Conservation (phyloP, 2,329 filamentous ascomycete genomes). For the Penicillium sp. region DNA sequence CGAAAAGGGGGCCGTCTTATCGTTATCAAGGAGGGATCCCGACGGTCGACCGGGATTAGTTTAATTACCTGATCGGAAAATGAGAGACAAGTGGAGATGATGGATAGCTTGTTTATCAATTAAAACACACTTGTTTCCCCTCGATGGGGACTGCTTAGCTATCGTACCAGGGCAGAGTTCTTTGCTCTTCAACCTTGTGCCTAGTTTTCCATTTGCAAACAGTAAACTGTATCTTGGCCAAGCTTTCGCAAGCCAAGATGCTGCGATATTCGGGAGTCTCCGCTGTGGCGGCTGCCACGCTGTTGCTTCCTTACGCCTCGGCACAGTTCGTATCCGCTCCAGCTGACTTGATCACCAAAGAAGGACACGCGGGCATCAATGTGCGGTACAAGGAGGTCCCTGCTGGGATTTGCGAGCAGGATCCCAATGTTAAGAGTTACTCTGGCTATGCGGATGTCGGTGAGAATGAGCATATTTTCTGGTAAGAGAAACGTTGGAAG, state of each 20-base stretch:
- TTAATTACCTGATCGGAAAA: neutral
- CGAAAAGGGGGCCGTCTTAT: neutral
- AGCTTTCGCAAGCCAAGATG: conserved; percentile 5
- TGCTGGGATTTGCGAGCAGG: conserved; percentile 22
- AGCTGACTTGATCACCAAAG: conserved; percentile 18
- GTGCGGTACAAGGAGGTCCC: conserved; percentile 24
- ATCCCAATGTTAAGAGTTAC: conserved; percentile 24
- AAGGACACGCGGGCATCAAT: conserved; percentile 17
- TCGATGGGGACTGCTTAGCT: neutral
- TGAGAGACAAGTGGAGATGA: conserved; percentile 1
- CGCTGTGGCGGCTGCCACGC: neutral
- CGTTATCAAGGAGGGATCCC: neutral
- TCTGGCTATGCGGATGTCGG: conserved; percentile 24
- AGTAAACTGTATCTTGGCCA: neutral
- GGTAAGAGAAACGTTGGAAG: conserved; percentile 5
- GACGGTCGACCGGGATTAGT: neutral
- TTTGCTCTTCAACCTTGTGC: too few species aligned
- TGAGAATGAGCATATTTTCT: conserved; percentile 24
- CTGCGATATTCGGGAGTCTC: conserved; percentile 2
- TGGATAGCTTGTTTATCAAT: neutral
- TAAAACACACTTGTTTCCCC: neutral
- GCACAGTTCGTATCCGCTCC: conserved; percentile 20
- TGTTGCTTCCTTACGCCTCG: conserved; percentile 6
- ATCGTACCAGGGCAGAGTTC: neutral
- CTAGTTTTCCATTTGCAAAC: neutral